Conservation (phyloP, 306 rosid species). For the Pyrus pyrifolia region DNA sequence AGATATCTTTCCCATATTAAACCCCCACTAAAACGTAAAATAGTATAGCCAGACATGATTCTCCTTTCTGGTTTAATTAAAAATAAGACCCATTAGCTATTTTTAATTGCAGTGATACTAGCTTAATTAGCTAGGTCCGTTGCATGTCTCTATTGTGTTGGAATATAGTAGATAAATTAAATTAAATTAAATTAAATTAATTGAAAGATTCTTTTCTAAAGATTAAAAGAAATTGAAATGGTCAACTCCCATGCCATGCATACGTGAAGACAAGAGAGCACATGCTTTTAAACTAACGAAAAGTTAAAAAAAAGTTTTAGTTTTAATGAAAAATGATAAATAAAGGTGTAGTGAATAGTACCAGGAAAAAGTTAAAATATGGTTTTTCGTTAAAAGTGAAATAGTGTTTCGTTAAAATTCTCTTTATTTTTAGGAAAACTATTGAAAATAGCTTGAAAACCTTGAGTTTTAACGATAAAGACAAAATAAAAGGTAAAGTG, state of each 20-base stretch:
- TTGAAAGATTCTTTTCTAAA: neutral
- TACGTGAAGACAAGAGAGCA: constrained; percentile 4
- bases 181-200: neutral
- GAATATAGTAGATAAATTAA: neutral
- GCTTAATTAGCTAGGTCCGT: neutral
- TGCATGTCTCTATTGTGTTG: neutral
- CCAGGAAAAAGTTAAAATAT: no score
- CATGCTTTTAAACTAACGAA: neutral
- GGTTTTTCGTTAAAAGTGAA: no score
- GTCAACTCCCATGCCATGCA: constrained; percentile 3
- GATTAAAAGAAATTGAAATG: neutral
- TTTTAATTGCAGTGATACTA: neutral
- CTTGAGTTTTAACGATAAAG: no score
- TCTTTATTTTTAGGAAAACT: neutral
- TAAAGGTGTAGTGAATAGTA: no score
- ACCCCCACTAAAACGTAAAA: neutral
- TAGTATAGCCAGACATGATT: neutral
- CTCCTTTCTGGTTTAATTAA: neutral
- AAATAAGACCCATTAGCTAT: neutral
- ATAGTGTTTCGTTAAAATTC: no score
- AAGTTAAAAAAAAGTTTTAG: no score
- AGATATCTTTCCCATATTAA: neutral
- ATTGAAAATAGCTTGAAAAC: no score
- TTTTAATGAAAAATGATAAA: no score
- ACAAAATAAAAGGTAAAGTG: no score